Evolutionary conservation across 2,329 filamentous ascomycete species (phyloP).

Genomic region (Phialophora tarda): DNA sequence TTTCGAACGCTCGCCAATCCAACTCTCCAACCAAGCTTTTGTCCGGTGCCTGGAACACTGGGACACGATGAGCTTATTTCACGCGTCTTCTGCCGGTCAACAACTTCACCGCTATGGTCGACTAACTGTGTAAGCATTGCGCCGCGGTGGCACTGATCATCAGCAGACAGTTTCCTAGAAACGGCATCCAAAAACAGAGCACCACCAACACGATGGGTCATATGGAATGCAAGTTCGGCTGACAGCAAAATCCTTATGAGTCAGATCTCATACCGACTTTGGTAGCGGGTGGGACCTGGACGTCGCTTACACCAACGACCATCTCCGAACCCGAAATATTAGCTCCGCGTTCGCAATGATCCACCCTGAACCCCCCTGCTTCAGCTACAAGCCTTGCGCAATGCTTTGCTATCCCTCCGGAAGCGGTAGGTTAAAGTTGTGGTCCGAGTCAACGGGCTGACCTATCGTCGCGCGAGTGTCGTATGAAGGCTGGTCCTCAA

Average conservation of each 20-base stretch:
- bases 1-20: not conserved
- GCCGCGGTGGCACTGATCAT: not conserved
- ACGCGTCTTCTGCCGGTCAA: not conserved
- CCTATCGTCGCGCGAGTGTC: constrained; percentile 2
- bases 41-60: not conserved
- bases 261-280: not conserved
- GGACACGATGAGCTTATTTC: not conserved
- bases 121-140: not conserved
- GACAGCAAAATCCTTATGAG: not conserved
- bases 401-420: not conserved
- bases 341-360: not conserved
- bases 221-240: not conserved
- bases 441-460: not conserved
- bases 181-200: not conserved
- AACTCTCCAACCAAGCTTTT: not conserved
- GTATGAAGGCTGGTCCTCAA: not conserved
- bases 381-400: not conserved
- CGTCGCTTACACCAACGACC: not conserved
- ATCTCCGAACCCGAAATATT: not conserved
- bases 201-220: not conserved
- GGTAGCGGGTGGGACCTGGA: not conserved
- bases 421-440: not conserved
- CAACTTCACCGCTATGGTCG: not conserved
- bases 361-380: not conserved
- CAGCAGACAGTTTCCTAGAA: not conserved